Evolutionary conservation across 2,329 filamentous ascomycete species (phyloP), one percentile per base, ranked within the genome.

Genomic region (Sporothrix euskadiensis): DNA sequence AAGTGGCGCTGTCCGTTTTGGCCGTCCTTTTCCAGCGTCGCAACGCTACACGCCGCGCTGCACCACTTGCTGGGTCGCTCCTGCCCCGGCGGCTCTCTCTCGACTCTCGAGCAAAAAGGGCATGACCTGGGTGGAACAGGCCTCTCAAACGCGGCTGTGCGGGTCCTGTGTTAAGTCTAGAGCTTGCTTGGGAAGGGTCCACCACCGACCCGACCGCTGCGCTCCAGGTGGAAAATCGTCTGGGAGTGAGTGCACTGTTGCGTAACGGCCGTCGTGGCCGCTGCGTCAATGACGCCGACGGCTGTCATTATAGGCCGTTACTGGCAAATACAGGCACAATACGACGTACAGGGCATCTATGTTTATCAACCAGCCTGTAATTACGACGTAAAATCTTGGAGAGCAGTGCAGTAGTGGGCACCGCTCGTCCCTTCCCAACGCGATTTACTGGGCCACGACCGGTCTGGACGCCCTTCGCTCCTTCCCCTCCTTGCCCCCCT

Each of bases 401-500:
- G 44, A 10, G 6, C 22, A 52, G 49, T 32, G 30, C 32, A 3
- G 12, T 30, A 52, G 49, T 32, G 30, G 49, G 3, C 66, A 19
- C 14, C 47, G n/a, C 19, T 39, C 66, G 26, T 16, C 19, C 66
- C 47, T 54, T 69, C 66, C 68, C 68, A 70, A 61, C 54, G 39
- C 69, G 39, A 49, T 68, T 66, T 52, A n/a, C 44, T 35, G 26
- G 26, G 44, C 44, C 69, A 30, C n/a, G 22, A 30, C 54, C 52
- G 39, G 39, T 71, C 69, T 71, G 54, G 69, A 30, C 69, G 41
- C 69, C 56, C 32, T 70, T 44, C 47, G 52, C 49, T 70, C 68
- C 68, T 70, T 59, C 68, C 69, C 69, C 69, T 65, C 69, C 69
- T 71, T 65, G 54, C 69, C 69, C 69, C 41, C 66, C 32, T 52